Evolutionary conservation across 176 grass and related monocot species (phyloP).

Genomic region (Paspalum vaginatum): DNA sequence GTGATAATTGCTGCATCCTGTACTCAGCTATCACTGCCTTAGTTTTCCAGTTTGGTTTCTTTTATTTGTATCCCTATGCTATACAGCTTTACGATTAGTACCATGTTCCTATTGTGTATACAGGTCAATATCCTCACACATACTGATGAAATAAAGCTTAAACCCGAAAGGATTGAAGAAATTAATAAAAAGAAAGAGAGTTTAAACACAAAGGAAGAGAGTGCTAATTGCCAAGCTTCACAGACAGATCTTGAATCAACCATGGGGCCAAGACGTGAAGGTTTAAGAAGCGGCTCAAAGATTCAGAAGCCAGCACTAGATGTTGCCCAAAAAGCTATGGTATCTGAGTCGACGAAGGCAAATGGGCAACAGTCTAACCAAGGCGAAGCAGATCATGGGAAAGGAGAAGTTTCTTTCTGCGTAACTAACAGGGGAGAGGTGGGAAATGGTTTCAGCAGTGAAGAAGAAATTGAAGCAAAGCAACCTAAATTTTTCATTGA

Average conservation of each 20-base stretch:
- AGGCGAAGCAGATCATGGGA: background rate
- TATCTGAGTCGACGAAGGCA: background rate
- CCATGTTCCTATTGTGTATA: conserved; percentile 16
- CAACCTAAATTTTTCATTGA: too few relatives aligned
- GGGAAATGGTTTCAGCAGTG: background rate
- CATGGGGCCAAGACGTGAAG: background rate
- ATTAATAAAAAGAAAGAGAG: conserved; percentile 53
- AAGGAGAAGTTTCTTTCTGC: background rate
- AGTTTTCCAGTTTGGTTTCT: background rate
- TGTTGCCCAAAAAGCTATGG: conserved; percentile 15
- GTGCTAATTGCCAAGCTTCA: background rate
- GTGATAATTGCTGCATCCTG: background rate
- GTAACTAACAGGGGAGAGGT: background rate
- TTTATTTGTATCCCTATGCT: background rate
- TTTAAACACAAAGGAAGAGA: background rate
- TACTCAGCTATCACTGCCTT: background rate
- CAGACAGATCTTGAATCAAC: conserved; percentile 20
- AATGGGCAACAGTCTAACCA: background rate
- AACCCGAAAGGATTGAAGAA: background rate
- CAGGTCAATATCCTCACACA: conserved; percentile 88
- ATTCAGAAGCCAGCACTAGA: background rate
- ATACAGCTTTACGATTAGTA: background rate
- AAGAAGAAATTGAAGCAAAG: too few relatives aligned
- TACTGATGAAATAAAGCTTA: conserved; percentile 69
- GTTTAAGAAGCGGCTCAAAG: background rate